Conservation (phyloP, 169 alveolate genomes). For the Blepharisma undulans region DNA sequence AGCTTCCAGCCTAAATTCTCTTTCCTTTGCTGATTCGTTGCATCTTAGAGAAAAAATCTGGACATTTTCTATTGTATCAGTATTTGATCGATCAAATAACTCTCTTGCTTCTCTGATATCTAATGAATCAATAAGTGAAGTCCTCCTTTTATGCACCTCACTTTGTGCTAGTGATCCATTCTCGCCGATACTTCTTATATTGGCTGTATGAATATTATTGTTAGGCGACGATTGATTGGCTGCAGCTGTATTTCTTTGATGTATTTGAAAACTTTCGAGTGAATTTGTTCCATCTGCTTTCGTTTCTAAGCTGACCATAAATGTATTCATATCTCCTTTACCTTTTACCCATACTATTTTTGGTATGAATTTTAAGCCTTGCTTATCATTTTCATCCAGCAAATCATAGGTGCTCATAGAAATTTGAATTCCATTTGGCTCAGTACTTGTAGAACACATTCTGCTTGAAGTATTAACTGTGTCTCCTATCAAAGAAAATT, state of each 20-base stretch:
- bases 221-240: too few species aligned
- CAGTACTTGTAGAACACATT: conserved; percentile 65
- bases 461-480: conserved; percentile 97
- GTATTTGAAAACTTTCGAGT: too few species aligned
- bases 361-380: not conserved
- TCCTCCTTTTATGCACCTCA: not conserved
- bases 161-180: too few species aligned
- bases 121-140: not conserved
- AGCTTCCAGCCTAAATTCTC: not conserved
- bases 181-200: too few species aligned
- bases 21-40: not conserved
- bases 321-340: conserved; percentile 29
- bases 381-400: not conserved
- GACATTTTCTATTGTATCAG: not conserved
- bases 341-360: conserved; percentile 18
- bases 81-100: not conserved
- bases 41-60: not conserved
- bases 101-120: not conserved
- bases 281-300: not conserved
- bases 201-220: too few species aligned
- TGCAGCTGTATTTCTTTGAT: too few species aligned
- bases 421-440: not conserved
- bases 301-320: not conserved
- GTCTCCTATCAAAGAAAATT: conserved; percentile 96
- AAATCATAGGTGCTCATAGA: not conserved